Conservation (phyloP, 106 monocot species). For the Dendrobium officinale region DNA sequence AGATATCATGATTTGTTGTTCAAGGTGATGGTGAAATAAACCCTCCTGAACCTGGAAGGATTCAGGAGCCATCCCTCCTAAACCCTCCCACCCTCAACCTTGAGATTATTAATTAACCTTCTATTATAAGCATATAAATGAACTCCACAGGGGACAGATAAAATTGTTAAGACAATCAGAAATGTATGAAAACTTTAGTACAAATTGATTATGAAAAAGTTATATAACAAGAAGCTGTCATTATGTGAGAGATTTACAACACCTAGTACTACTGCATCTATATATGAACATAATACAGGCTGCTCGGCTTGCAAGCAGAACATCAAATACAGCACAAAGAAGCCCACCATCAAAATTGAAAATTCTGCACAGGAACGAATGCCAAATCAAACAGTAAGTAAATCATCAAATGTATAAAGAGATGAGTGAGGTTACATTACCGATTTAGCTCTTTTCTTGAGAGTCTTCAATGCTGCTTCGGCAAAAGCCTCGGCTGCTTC, state of each 20-base stretch:
- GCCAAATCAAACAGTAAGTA: background rate
- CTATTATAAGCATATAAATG: too few species aligned
- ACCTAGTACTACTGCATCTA: background rate
- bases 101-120: too few species aligned
- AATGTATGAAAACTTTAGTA: background rate
- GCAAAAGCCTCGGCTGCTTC: slow-evolving; percentile 78
- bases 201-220: background rate
- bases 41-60: too few species aligned
- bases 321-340: background rate
- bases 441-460: slow-evolving; percentile 6
- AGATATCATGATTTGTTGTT: too few species aligned
- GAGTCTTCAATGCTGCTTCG: slow-evolving; percentile 39
- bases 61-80: too few species aligned
- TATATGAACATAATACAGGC: background rate
- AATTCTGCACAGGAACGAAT: background rate
- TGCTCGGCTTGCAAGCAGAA: background rate
- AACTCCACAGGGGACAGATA: too few species aligned
- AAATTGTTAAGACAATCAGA: background rate
- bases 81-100: too few species aligned
- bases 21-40: too few species aligned
- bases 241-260: slow-evolving; percentile 5
- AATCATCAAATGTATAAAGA: background rate
- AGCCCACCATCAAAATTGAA: slow-evolving; percentile 1
- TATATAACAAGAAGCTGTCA: background rate
- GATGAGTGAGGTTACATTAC: background rate